Evolutionary conservation across 495 filamentous ascomycete species (phyloP).

Genomic region (Daldinia decipiens): DNA sequence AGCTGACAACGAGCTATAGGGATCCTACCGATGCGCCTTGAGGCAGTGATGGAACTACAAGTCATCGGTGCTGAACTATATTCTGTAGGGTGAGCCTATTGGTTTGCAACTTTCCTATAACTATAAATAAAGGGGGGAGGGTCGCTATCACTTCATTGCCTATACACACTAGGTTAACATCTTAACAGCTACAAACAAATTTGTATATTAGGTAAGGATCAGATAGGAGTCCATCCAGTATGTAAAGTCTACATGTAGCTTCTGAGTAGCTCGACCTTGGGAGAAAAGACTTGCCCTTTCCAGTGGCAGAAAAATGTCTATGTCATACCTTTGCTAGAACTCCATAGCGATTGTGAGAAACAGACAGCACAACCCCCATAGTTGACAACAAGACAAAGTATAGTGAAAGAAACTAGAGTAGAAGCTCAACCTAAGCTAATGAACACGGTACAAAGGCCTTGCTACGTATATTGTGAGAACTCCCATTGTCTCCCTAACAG

Average conservation of each 20-base stretch:
- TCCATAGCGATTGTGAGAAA: neutral
- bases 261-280: neutral
- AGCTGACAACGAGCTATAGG: slow-evolving; percentile 20
- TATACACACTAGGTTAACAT: neutral
- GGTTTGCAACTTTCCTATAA: neutral
- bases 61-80: neutral
- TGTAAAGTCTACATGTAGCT: neutral
- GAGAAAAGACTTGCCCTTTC: neutral
- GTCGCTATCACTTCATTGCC: neutral
- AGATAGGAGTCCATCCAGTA: neutral
- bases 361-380: neutral
- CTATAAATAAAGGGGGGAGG: neutral
- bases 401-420: neutral
- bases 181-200: neutral
- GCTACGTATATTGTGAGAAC: neutral
- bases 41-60: neutral
- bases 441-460: neutral
- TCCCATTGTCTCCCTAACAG: neutral
- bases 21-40: slow-evolving; percentile 30
- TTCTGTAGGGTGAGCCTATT: neutral
- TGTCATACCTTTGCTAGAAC: neutral
- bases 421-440: neutral
- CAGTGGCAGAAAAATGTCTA: neutral
- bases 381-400: neutral
- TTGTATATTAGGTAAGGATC: neutral